These are phyloP conservation scores for Metschnikowia colocasiae DNA, from an alignment of 805 yeast genomes.

Conservation along the genomic window DNA sequence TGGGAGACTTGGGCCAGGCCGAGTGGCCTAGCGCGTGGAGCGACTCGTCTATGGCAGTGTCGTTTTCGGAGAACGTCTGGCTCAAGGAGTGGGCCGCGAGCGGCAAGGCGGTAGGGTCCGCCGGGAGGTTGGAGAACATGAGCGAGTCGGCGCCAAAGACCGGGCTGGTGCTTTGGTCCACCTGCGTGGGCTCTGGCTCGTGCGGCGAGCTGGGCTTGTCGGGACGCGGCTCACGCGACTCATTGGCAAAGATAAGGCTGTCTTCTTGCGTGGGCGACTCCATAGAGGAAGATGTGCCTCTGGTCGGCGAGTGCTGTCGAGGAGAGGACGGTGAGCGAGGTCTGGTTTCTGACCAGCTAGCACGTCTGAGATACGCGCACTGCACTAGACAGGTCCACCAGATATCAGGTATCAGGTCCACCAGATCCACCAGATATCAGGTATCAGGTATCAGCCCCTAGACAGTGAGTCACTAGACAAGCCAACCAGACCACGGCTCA, in stretches of 20 bases:
- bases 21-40: background rate
- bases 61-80: background rate
- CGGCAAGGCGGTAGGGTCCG: background rate
- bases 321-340: too few relatives aligned
- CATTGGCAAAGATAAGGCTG: conserved; percentile 31
- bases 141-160: conserved; percentile 9
- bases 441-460: too few relatives aligned
- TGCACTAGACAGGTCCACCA: too few relatives aligned
- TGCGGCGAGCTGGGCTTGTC: conserved; percentile 4
- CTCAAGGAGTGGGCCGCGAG: background rate
- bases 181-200: conserved; percentile 11
- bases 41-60: background rate
- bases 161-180: conserved; percentile 9
- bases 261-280: conserved; percentile 19
- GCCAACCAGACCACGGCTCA: too few relatives aligned
- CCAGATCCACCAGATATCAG: too few relatives aligned
- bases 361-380: too few relatives aligned
- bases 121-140: conserved; percentile 5
- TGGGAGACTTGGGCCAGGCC: background rate
- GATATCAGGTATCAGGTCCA: too few relatives aligned
- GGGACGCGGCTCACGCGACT: background rate
- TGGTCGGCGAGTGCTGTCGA: background rate
- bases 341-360: too few relatives aligned
- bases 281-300: conserved; percentile 5
- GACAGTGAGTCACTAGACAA: too few relatives aligned